Evolutionary conservation across 2,329 filamentous ascomycete species (phyloP).

Genomic region (Periglandula ipomoeae): DNA sequence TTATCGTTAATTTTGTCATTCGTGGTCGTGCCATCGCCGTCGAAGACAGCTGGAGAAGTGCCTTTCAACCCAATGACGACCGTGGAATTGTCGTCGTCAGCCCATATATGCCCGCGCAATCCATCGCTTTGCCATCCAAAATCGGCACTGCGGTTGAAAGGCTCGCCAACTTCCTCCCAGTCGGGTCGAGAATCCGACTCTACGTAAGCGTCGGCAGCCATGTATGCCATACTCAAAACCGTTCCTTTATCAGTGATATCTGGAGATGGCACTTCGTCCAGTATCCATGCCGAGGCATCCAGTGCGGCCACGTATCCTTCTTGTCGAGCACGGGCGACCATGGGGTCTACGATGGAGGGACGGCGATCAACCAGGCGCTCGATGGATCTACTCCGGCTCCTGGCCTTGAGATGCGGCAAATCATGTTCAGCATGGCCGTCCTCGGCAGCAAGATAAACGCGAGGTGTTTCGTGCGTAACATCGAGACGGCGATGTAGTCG

Average conservation of each 20-base stretch:
- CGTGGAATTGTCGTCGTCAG: conserved; percentile 75
- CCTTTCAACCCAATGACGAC: conserved; percentile 90
- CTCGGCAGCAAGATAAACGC: conserved; percentile 53
- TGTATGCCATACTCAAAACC: conserved; percentile 73
- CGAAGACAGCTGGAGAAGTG: conserved; percentile 82
- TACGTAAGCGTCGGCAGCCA: conserved; percentile 86
- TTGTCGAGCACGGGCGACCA: conserved; percentile 64
- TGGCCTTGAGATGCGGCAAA: conserved; percentile 46
- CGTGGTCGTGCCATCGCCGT: conserved; percentile 92
- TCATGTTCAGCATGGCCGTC: conserved; percentile 44
- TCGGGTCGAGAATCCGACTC: conserved; percentile 60
- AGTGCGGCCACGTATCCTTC: conserved; percentile 59
- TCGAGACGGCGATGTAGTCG: conserved; percentile 69
- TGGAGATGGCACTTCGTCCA: conserved; percentile 69
- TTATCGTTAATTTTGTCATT: conserved; percentile 99
- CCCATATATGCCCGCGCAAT: conserved; percentile 84
- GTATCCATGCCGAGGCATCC: conserved; percentile 68
- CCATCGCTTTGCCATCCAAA: conserved; percentile 93
- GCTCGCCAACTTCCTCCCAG: conserved; percentile 72
- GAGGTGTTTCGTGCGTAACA: conserved; percentile 41
- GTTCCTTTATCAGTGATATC: conserved; percentile 81
- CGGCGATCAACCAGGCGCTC: conserved; percentile 74
- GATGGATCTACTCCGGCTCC: conserved; percentile 59
- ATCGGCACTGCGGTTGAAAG: conserved; percentile 77
- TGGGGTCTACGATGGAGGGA: conserved; percentile 64